Evolutionary conservation across 2,329 filamentous ascomycete species (phyloP), one percentile per base, ranked within the genome.

Genomic region (Talaromyces sp.): DNA sequence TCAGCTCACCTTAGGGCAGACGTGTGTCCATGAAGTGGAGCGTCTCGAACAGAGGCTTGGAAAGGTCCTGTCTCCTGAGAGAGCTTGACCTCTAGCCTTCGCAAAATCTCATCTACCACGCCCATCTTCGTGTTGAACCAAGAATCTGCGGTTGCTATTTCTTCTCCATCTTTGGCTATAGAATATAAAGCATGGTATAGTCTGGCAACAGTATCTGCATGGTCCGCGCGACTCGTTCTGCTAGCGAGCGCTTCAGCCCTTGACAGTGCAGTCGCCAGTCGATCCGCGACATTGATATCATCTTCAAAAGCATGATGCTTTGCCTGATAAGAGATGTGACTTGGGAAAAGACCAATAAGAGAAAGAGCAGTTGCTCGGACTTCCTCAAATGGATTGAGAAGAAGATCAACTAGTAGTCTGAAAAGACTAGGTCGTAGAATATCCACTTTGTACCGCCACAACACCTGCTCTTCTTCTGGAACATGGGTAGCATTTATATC

Each of bases 371-470:
- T 77, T 54, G 78, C 86, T 67, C 93, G 84, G 4, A 98, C 90
- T 74, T 99, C 95, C 63, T 98, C 95, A 70, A 96, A 99, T 0
- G 93, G 91, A 69, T 99, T 91, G 71, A 96, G 81, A 7, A 96
- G 77, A 23, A 96, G 83, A 73, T 96, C 92, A 14, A 93, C 79
- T 6, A 98, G 79, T 4, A 87, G 80, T 55, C 89, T 69, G 42
- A 77, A 71, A 44, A 79, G 67, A 33, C 63, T 70, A 1, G 72
- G 64, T 7, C 70, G 66, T 18, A 83, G 75, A 3, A 86, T 73
- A 2, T 77, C 72, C 12, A 83, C 63, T 21, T 76, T 71, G 63
- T 82, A 79, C 3, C 79, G 77, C 83, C 84, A 87, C 37, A 74
- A 76, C 3, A 77, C 67, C 60, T 82, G 77, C 37, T 80, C 79